Evolutionary conservation across 371 early-diverging fungal genomes (phyloP), one percentile per base, ranked within the genome.

Genomic region (Batrachochytrium dendrobatidis): DNA sequence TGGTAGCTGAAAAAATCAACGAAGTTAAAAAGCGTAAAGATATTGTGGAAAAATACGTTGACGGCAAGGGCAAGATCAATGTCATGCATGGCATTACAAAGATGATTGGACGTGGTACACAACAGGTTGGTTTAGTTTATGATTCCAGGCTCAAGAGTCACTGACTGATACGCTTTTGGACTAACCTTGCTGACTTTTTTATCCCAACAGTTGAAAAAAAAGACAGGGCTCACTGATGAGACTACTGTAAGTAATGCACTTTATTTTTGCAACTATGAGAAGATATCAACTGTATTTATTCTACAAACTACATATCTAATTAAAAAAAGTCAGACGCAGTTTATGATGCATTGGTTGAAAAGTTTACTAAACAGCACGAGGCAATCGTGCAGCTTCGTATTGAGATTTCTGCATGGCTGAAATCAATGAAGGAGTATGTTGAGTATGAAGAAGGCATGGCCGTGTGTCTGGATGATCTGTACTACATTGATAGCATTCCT

Each of bases 1-100:
- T 67, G 35, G 77, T 89, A 7, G 92, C 90, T 1, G 88, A 87
- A 54, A 81, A 81, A 31, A 89, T 89, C 58, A 91, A 91, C 68
- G 87, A 88, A 57, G 82, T 85, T 49, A 91, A 91, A 73, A 74
- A 83, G 59, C 75, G 90, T 48, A 89, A 88, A 60, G 92, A 91
- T 67, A 78, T 88, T 24, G 88, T 88, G 0, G 89, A 89, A 33
- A 83, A 84, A 58, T 82, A 89, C 56, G 85, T 89, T 6, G 81
- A 84, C 17, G 81, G 81, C n/a, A 86, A 86, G 63, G 77, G 77
- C 44, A 75, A 74, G 53, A 68, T 72, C 6, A 86, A 87, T 56
- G 76, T 79, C 1, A 81, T 81, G 83, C 86, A 86, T 53, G 86
- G 86, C 12, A 78, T 90, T 67, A 84, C 80, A 66, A 90, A 90